phyloP scores from a whole-genome alignment of 129 eudicot species.

The Pulicaria dysenterica region DNA sequence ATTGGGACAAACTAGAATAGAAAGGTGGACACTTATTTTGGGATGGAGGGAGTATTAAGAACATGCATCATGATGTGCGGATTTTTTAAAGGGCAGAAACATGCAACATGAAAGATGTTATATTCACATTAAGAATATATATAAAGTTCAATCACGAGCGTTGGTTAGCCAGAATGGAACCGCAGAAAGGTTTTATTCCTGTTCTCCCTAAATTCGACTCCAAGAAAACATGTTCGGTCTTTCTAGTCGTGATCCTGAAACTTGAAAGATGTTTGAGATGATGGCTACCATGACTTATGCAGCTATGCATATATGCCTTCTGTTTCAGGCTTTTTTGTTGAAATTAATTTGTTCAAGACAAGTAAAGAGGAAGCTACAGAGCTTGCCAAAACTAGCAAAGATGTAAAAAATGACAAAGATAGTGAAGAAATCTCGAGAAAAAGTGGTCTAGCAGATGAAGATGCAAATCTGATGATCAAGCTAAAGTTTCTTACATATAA shows the following conservation, averaged over 20 bases:
- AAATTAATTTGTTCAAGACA: slow-evolving; percentile 78
- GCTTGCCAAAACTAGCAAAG: slow-evolving; percentile 36
- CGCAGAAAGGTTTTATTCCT: no score
- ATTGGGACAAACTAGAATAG: no score
- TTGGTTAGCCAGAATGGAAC: no score
- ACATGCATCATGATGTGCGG: background rate
- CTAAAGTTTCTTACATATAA: slow-evolving; percentile 91
- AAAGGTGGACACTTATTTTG: background rate
- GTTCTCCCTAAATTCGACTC: no score
- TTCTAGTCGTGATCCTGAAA: no score
- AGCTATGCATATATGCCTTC: slow-evolving; percentile 11
- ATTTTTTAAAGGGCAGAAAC: background rate
- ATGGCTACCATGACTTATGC: slow-evolving; percentile 21
- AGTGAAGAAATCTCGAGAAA: slow-evolving; percentile 34
- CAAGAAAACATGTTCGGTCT: no score
- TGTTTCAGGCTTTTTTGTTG: slow-evolving; percentile 83
- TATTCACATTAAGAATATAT: background rate
- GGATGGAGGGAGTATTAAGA: background rate
- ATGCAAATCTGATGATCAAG: slow-evolving; percentile 95
- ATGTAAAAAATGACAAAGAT: slow-evolving; percentile 30
- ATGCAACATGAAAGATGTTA: background rate
- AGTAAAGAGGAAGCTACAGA: slow-evolving; percentile 56
- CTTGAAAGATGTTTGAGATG: background rate
- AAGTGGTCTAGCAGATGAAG: slow-evolving; percentile 86
- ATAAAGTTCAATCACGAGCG: no score